phyloP scores from a whole-genome alignment of 495 filamentous ascomycete genomes.

The Hyphodiscus hymeniophilus region DNA sequence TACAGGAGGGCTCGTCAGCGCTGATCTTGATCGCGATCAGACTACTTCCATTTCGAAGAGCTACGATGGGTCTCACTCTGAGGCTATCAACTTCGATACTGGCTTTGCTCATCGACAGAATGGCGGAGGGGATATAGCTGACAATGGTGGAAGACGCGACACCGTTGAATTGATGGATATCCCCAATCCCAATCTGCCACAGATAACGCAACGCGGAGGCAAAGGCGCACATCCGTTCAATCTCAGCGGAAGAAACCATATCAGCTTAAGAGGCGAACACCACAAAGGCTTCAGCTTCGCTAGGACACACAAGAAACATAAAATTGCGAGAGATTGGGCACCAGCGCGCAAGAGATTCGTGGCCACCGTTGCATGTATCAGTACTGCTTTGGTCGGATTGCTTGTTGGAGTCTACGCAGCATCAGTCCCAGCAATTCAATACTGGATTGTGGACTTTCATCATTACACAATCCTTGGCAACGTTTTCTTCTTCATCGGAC shows the following conservation, averaged over 20 bases:
- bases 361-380: conserved; percentile 60
- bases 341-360: conserved; percentile 54
- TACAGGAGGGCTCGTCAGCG: too few relatives aligned
- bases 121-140: neutral
- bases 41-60: too few relatives aligned
- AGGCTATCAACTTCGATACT: conserved; percentile 15
- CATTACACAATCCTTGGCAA: conserved; percentile 65
- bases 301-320: conserved; percentile 40
- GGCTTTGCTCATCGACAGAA: conserved; percentile 10
- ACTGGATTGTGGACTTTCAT: conserved; percentile 55
- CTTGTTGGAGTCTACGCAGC: conserved; percentile 69
- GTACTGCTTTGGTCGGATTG: conserved; percentile 57
- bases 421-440: conserved; percentile 66
- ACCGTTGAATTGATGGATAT: conserved; percentile 14
- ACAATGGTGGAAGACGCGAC: neutral
- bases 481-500: conserved; percentile 57
- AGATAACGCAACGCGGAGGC: conserved; percentile 28
- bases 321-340: conserved; percentile 59
- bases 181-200: conserved; percentile 6
- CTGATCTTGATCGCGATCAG: too few relatives aligned
- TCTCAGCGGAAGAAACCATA: conserved; percentile 27
- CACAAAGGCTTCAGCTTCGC: conserved; percentile 41
- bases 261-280: conserved; percentile 25
- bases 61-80: too few relatives aligned
- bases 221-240: conserved; percentile 5